phyloP scores from a whole-genome alignment of 192 early-diverging fungal species.

The Piromyces sp. region DNA sequence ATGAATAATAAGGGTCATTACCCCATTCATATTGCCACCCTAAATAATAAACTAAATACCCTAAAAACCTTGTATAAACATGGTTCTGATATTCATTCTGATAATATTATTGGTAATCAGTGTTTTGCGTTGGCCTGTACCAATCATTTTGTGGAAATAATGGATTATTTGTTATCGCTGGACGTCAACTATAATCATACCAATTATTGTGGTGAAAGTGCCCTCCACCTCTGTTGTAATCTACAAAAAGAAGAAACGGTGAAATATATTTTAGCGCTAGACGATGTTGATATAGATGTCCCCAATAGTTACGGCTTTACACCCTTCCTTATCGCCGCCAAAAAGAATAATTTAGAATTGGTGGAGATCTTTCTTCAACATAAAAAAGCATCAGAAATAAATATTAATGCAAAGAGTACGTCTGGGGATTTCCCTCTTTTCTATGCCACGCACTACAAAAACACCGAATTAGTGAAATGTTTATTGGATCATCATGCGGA shows the following conservation, averaged over 20 bases:
- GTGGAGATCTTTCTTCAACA: not conserved
- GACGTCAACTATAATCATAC: not conserved
- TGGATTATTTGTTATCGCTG: not conserved
- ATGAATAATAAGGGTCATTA: not conserved
- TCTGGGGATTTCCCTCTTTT: not conserved
- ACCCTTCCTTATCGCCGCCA: not conserved
- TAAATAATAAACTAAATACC: not conserved
- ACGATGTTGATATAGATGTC: not conserved
- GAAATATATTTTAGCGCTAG: not conserved
- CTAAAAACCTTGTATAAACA: not conserved
- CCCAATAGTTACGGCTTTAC: not conserved
- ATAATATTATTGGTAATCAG: not conserved
- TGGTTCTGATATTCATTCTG: not conserved
- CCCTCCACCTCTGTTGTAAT: not conserved
- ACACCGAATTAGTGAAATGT: not conserved
- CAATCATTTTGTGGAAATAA: not conserved
- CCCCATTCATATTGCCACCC: not conserved
- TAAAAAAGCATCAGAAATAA: not conserved
- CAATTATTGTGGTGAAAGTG: not conserved
- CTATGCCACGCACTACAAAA: not conserved
- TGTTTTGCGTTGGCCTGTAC: not conserved
- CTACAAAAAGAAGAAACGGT: not conserved
- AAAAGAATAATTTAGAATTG: not conserved
- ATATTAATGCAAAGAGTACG: not conserved
- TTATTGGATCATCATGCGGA: not conserved